Evolutionary conservation across 257 asterid species (phyloP), one percentile per base, ranked within the genome.

Genomic region (Plantago ovata): DNA sequence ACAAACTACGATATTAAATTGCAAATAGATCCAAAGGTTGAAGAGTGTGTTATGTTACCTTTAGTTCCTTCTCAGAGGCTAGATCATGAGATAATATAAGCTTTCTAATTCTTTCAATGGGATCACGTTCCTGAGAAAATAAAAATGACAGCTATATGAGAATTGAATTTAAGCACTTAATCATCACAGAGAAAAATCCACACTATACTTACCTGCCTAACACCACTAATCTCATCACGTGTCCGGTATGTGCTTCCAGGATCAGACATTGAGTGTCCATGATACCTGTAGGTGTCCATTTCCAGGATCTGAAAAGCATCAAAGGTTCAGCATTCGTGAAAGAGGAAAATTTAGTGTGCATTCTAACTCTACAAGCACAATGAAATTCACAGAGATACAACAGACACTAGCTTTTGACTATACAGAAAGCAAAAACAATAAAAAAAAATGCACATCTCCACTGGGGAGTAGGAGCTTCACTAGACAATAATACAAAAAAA

Each of bases 191-290:
- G 23, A 54, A 38, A 64, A 41, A 4, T 40, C 52, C 51, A 66
- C 50, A 43, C 10, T 53, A 65, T 55, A 39, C 38, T 39, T 15
- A 92, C 98, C 97, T 93, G 97, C 78, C 99, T 81, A 63, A 93
- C 72, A 45, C 92, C 97, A 69, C 82, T 69, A 66, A 93, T 84
- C 77, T 84, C 98, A 74, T 86, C 96, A 73, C 97, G 96, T 16
- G 99, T 86, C 20, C 97, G 94, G 51, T 92, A 92, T 53, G 99
- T 86, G 85, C 95, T 93, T 56, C 97, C 99, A 55, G 99, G 99
- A 73, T 93, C 99, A 59, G 99, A 93, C 97, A 89, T 86, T 62
- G 97, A 93, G 80, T 86, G 97, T 9, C 99, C 97, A 51, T 89
- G 99, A 71, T 93, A 86, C 69, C 97, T 81, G 60, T 93, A 88